Evolutionary conservation across 768 basidiomycete species (phyloP).

Genomic region (Hericium coralloides): DNA sequence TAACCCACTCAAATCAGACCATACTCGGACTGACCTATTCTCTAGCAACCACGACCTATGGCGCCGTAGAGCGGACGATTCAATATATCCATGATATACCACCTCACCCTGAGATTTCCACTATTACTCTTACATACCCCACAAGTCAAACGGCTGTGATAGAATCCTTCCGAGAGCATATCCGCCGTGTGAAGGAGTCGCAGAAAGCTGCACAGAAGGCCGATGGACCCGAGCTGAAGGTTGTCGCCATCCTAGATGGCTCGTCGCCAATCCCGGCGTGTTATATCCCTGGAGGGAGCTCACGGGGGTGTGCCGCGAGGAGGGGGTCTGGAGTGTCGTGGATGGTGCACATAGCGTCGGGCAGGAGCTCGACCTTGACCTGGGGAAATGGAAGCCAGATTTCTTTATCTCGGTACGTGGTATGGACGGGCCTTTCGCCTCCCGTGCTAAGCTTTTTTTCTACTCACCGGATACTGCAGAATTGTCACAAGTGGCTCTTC

Average conservation of each 20-base stretch:
- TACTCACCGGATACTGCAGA: slow-evolving; percentile 29
- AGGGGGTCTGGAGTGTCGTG: slow-evolving; percentile 56
- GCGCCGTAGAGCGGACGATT: slow-evolving; percentile 40
- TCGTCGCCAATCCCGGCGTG: slow-evolving; percentile 53
- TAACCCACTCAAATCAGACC: not conserved
- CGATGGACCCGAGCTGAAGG: slow-evolving; percentile 28
- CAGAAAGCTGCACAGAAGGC: slow-evolving; percentile 10
- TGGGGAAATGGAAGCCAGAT: slow-evolving; percentile 51
- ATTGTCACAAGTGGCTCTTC: slow-evolving; percentile 83
- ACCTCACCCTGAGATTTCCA: slow-evolving; percentile 42
- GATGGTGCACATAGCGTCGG: slow-evolving; percentile 80
- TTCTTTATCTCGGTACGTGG: slow-evolving; percentile 66
- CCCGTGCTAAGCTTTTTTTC: not conserved
- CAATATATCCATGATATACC: slow-evolving; percentile 45
- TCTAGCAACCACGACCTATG: slow-evolving; percentile 50
- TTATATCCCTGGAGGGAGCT: slow-evolving; percentile 65
- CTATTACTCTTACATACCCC: slow-evolving; percentile 47
- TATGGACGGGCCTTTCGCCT: not conserved
- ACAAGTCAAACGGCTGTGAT: slow-evolving; percentile 49
- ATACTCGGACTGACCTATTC: not conserved
- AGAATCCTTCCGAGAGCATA: slow-evolving; percentile 32
- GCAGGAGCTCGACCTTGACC: slow-evolving; percentile 53
- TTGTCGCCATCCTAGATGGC: slow-evolving; percentile 66
- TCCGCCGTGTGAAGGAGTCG: slow-evolving; percentile 22
- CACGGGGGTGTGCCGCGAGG: slow-evolving; percentile 52